Conservation (phyloP, 495 filamentous ascomycete genomes). For the Penicillium argentinense region DNA sequence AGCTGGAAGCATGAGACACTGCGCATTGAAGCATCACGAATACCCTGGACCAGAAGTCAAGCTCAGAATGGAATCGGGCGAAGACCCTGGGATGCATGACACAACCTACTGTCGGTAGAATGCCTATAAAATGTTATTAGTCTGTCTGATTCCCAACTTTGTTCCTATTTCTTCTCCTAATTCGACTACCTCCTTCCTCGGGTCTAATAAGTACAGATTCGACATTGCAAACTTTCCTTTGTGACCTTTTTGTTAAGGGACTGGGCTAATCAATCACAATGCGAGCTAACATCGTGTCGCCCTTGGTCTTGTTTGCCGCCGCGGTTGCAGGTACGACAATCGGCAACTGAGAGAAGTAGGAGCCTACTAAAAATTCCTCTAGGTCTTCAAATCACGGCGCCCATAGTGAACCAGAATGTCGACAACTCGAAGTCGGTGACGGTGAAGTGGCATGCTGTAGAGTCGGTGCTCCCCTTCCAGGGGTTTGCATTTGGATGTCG, state of each 20-base stretch:
- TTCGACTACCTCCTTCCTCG: not conserved
- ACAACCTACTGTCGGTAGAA: not conserved
- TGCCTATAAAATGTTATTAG: slow-evolving; percentile 15
- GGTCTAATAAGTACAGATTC: not conserved
- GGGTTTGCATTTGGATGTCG: not conserved
- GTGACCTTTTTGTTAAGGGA: not conserved
- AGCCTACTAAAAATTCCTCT: not conserved
- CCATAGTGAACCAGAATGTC: slow-evolving; percentile 22
- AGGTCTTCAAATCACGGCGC: slow-evolving; percentile 29
- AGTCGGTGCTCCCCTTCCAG: slow-evolving; percentile 14
- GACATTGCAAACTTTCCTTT: not conserved
- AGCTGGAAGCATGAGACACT: slow-evolving; percentile 16
- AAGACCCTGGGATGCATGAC: not conserved
- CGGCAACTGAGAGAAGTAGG: not conserved
- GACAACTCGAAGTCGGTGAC: slow-evolving; percentile 24
- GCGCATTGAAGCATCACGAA: slow-evolving; percentile 15
- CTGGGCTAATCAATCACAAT: slow-evolving; percentile 9
- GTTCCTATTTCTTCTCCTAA: slow-evolving; percentile 5
- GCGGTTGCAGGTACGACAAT: slow-evolving; percentile 19
- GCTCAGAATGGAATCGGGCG: slow-evolving; percentile 1
- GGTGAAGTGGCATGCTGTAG: slow-evolving; percentile 32
- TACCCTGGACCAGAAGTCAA: slow-evolving; percentile 18
- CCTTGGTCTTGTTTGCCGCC: slow-evolving; percentile 17
- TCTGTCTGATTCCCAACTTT: not conserved
- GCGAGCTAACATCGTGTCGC: slow-evolving; percentile 16